Evolutionary conservation across 108 stramenopile species (phyloP).

Genomic region (Fistulifera solaris): DNA sequence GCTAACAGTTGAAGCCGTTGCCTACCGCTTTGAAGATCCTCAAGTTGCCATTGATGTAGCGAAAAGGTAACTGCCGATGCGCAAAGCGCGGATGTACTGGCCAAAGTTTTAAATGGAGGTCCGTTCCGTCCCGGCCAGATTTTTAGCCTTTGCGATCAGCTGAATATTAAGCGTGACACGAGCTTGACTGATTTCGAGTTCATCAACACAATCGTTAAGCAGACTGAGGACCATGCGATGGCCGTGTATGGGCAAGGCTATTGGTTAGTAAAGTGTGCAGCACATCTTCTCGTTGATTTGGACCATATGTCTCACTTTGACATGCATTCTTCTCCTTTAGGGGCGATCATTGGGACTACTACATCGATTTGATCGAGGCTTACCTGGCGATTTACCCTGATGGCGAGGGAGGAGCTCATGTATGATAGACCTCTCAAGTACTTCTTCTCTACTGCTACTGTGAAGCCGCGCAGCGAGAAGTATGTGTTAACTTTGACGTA

Average conservation of each 20-base stretch:
- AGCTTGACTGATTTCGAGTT: constrained; percentile 43
- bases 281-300: too few relatives aligned
- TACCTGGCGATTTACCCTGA: constrained; percentile 92
- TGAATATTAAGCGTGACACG: constrained; percentile 42
- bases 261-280: too few relatives aligned
- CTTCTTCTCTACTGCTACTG: constrained; percentile 86
- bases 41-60: constrained; percentile 55
- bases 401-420: constrained; percentile 81
- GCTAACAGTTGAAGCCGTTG: constrained; percentile 85
- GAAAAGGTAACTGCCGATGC: constrained; percentile 41
- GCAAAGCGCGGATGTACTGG: constrained; percentile 45
- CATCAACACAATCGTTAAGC: constrained; percentile 60
- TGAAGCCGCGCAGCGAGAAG: constrained; percentile 76
- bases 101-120: constrained; percentile 57
- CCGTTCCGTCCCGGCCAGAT: constrained; percentile 92
- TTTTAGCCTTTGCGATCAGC: constrained; percentile 65
- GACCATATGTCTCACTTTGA: background rate
- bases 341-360: constrained; percentile 84
- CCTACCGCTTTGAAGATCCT: constrained; percentile 53
- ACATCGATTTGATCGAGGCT: constrained; percentile 83
- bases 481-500: constrained; percentile 82
- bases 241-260: constrained; percentile 79
- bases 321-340: too few relatives aligned
- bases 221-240: constrained; percentile 62
- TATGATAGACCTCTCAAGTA: constrained; percentile 81